A percentile compares a stretch with the other conserved stretches of the same genome.
Evolutionary conservation across 2,329 filamentous ascomycete genomes (phyloP).

Genomic region (Aspergillus fijiensis): DNA sequence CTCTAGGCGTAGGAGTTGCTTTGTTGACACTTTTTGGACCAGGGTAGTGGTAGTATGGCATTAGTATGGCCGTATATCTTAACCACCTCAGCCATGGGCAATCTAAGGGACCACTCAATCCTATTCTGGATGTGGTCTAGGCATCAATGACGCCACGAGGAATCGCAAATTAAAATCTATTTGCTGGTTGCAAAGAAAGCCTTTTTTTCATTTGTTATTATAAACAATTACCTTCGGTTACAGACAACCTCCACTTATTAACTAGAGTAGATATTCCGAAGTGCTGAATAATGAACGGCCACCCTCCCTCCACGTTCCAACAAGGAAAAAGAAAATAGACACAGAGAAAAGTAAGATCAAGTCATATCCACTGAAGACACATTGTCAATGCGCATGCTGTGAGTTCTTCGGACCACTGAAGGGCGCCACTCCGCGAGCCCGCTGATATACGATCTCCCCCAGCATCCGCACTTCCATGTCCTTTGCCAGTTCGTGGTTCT

Average conservation of each 20-base stretch:
- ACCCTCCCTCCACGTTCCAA: neutral
- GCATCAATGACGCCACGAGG: no score
- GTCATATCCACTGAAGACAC: neutral
- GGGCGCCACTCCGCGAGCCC: neutral
- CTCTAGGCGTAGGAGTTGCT: no score
- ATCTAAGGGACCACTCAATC: no score
- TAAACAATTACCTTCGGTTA: neutral
- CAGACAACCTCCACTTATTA: neutral
- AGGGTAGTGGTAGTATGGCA: no score
- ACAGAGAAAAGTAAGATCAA: neutral
- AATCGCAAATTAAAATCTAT: no score
- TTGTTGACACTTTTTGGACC: no score
- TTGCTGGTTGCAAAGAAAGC: no score
- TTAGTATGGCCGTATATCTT: no score
- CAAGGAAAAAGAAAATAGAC: neutral
- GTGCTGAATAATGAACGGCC: neutral
- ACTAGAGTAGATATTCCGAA: neutral
- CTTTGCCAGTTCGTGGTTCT: conserved; percentile 21
- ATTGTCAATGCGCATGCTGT: neutral
- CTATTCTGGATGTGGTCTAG: no score
- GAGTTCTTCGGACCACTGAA: neutral
- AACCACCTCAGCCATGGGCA: no score
- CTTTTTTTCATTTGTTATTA: neutral
- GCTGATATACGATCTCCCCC: neutral
- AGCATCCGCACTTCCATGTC: conserved; percentile 19